Evolutionary conservation across 495 filamentous ascomycete species (phyloP).

Genomic region (Daldinia bambusicola): DNA sequence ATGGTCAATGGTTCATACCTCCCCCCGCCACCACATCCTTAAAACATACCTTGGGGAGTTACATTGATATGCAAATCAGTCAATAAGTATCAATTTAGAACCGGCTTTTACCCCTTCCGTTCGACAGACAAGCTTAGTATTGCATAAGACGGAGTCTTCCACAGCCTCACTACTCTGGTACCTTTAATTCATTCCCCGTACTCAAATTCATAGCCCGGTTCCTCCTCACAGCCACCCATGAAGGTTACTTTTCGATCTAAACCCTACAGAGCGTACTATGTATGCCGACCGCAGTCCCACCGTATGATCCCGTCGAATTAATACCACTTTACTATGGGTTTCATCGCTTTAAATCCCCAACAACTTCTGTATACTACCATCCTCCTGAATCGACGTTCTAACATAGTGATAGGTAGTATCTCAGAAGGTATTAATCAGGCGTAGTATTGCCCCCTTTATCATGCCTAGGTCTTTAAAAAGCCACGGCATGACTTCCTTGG

Average conservation of each 20-base stretch:
- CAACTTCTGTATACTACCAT: conserved; percentile 11
- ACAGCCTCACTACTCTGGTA: not conserved
- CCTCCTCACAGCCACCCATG: conserved; percentile 5
- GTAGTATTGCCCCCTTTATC: conserved; percentile 10
- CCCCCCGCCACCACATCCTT: not conserved
- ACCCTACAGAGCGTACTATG: conserved; percentile 3
- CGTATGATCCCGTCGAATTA: conserved; percentile 5
- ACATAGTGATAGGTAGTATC: not conserved
- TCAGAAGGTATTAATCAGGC: not conserved
- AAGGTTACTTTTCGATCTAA: not conserved
- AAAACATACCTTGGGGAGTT: not conserved
- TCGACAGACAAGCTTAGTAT: conserved; percentile 1
- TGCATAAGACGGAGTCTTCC: not conserved
- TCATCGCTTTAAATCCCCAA: conserved; percentile 24
- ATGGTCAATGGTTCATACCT: not conserved
- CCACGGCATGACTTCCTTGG: conserved; percentile 10
- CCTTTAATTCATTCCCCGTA: not conserved
- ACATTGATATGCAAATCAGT: not conserved
- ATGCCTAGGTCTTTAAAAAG: conserved; percentile 17
- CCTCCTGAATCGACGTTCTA: conserved; percentile 6
- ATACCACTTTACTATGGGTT: conserved; percentile 14
- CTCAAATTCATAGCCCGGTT: not conserved
- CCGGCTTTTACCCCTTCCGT: not conserved
- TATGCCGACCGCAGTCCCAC: conserved; percentile 8
- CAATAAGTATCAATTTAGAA: not conserved